Conservation (phyloP, 2,329 filamentous ascomycete species). For the Fusarium agapanthi region DNA sequence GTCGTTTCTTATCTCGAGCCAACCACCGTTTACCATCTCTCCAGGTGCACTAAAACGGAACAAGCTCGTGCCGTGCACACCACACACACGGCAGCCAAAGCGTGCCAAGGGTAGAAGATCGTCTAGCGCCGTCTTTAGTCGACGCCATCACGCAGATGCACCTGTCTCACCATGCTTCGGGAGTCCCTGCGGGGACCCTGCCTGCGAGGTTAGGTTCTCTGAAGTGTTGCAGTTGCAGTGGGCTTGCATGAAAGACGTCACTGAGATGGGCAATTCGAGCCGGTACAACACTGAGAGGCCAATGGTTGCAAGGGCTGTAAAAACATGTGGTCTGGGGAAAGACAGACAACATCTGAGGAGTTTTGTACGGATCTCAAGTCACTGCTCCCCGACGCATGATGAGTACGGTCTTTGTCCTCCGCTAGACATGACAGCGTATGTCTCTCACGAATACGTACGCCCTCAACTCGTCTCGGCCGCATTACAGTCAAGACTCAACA, state of each 20-base stretch:
- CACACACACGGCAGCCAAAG: conserved; percentile 32
- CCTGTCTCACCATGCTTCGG: conserved; percentile 42
- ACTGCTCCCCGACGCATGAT: conserved; percentile 4
- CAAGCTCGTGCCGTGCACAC: conserved; percentile 38
- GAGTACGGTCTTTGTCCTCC: conserved; percentile 25
- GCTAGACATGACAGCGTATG: conserved; percentile 1
- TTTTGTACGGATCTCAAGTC: conserved; percentile 13
- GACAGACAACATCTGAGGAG: conserved; percentile 11
- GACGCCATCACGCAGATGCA: conserved; percentile 39
- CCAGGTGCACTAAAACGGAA: conserved; percentile 38
- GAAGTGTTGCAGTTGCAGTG: conserved; percentile 22
- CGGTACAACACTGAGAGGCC: conserved; percentile 11
- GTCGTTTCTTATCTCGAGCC: conserved; percentile 54
- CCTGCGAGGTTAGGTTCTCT: conserved; percentile 20
- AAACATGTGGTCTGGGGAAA: conserved; percentile 12
- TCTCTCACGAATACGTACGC: conserved; percentile 1
- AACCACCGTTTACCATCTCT: conserved; percentile 44
- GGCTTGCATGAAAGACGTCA: conserved; percentile 40
- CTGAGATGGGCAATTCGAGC: conserved; percentile 39
- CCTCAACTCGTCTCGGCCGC: conserved; percentile 8
- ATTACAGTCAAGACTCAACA: conserved; percentile 13
- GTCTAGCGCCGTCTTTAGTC: conserved; percentile 29
- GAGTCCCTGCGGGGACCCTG: conserved; percentile 39
- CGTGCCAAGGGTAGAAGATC: conserved; percentile 36
- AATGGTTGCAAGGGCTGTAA: conserved; percentile 9